These are phyloP conservation scores for Striga asiatica DNA, from an alignment of 257 asterid species.

Conservation along the genomic window DNA sequence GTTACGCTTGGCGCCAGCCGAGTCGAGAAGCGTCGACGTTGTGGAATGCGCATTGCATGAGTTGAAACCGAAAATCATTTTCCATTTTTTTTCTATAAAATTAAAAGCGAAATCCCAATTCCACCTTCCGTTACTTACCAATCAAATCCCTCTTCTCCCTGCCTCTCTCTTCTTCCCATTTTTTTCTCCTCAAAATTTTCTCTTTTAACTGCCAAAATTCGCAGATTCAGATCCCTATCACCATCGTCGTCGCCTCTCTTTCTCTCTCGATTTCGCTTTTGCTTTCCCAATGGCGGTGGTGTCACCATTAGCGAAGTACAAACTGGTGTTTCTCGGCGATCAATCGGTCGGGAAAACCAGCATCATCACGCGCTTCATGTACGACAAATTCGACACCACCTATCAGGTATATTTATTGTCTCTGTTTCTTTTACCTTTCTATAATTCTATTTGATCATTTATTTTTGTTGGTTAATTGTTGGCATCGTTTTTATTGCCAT, in stretches of 20 bases:
- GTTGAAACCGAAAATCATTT: neutral
- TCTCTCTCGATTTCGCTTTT: neutral
- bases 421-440: neutral
- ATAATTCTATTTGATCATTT: neutral
- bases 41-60: neutral
- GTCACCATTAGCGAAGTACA: conserved; percentile 73
- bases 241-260: conserved; percentile 1
- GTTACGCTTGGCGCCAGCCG: too few species aligned
- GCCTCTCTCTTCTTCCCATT: neutral
- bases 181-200: conserved; percentile 8
- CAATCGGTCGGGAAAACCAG: conserved; percentile 76
- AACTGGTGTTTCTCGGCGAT: conserved; percentile 70
- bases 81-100: neutral
- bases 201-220: conserved; percentile 8
- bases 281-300: conserved; percentile 49
- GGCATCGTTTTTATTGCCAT: neutral
- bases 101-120: neutral
- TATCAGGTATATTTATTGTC: conserved; percentile 47
- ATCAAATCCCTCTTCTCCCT: neutral
- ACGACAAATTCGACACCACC: conserved; percentile 70
- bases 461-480: neutral
- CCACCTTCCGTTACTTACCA: conserved; percentile 6
- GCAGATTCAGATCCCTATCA: conserved; percentile 16
- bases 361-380: conserved; percentile 81
- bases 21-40: neutral